Percentiles rank a stretch among this genome's conserved stretches.
Conservation (phyloP, 768 basidiomycete species). For the Termitomyces titanicus region DNA sequence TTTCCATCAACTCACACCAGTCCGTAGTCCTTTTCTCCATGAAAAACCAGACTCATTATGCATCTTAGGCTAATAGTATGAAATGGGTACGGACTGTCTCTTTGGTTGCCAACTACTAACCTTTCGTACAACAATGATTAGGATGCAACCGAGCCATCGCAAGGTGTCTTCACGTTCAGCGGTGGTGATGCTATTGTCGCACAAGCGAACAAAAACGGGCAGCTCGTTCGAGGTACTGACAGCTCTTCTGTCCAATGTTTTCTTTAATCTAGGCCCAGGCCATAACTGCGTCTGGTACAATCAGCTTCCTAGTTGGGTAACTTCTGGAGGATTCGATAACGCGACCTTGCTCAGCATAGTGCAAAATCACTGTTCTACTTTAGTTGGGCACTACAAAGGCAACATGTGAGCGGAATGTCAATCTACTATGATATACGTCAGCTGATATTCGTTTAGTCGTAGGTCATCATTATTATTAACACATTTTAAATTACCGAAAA, state of each 20-base stretch:
- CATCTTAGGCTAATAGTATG: conserved; percentile 43
- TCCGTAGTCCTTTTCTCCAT: conserved; percentile 9
- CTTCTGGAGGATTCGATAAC: conserved; percentile 35
- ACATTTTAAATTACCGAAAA: not conserved
- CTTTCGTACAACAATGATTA: conserved; percentile 14
- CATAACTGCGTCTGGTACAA: conserved; percentile 50
- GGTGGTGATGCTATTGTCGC: conserved; percentile 41
- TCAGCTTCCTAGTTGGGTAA: conserved; percentile 51
- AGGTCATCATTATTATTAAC: not conserved
- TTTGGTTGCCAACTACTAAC: not conserved
- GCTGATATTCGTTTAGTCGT: not conserved
- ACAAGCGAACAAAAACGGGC: conserved; percentile 42
- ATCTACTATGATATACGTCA: no score
- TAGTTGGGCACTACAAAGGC: conserved; percentile 52
- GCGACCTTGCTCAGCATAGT: conserved; percentile 41
- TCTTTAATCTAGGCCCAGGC: conserved; percentile 20
- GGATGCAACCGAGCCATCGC: conserved; percentile 51
- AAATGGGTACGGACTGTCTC: conserved; percentile 43
- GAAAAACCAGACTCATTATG: not conserved
- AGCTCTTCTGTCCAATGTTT: not conserved
- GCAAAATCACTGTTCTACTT: conserved; percentile 42
- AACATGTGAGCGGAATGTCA: conserved; percentile 32
- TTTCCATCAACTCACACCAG: conserved; percentile 49
- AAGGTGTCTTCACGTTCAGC: conserved; percentile 43
- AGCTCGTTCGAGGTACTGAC: conserved; percentile 38